phyloP scores from a whole-genome alignment of 306 rosid species.

The Rosa lucieae region DNA sequence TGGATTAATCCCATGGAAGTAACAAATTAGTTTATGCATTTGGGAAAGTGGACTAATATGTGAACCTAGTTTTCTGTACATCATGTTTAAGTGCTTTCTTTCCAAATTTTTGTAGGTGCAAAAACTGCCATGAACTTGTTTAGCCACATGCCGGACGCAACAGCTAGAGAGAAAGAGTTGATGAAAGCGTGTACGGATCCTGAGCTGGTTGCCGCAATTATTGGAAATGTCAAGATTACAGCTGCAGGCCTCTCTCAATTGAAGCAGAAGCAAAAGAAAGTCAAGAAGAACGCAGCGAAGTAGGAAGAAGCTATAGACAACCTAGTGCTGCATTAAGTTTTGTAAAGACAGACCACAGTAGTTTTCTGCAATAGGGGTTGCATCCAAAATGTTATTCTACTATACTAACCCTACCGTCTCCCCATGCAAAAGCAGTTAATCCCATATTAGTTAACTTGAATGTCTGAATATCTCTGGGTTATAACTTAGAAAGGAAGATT shows the following conservation, averaged over 20 bases:
- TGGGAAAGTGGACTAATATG: neutral
- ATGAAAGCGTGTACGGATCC: conserved; percentile 98
- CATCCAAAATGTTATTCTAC: neutral
- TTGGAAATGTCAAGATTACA: conserved; percentile 82
- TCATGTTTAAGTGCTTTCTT: neutral
- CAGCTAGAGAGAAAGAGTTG: conserved; percentile 84
- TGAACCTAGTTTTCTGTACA: neutral
- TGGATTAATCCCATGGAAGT: neutral
- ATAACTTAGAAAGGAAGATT: neutral
- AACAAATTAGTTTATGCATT: neutral
- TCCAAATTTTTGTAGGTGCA: conserved; percentile 49
- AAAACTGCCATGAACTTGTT: conserved; percentile 91
- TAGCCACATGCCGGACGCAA: conserved; percentile 89
- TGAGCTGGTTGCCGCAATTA: conserved; percentile 75
- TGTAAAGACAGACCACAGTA: conserved; percentile 2
- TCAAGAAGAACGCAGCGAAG: conserved; percentile 62
- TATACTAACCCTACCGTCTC: neutral
- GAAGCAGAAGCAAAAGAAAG: conserved; percentile 94
- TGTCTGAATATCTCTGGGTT: neutral
- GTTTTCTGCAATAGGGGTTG: neutral
- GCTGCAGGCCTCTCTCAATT: conserved; percentile 87
- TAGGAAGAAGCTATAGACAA: conserved; percentile 18
- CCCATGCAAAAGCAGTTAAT: neutral
- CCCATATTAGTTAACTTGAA: neutral
- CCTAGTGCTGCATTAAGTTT: neutral